Evolutionary conservation across 1,284 basidiomycete species (phyloP).

Genomic region (Kwoniella shivajii): DNA sequence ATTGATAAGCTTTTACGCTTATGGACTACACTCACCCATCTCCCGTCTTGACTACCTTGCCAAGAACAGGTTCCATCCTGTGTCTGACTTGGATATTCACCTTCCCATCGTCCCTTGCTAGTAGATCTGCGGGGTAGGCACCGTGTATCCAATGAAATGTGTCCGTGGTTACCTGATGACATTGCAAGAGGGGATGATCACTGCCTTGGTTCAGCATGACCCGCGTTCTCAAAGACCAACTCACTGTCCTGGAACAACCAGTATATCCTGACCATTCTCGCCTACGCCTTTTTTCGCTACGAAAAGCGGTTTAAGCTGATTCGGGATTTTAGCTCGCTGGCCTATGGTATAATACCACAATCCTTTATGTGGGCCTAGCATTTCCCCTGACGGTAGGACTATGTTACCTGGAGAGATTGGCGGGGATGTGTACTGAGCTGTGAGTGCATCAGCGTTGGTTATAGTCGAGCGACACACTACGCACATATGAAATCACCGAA

Average conservation of each 20-base stretch:
- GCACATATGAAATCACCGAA: constrained; percentile 77
- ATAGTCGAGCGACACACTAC: constrained; percentile 14
- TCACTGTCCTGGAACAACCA: constrained; percentile 74
- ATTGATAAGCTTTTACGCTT: constrained; percentile 2
- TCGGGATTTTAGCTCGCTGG: constrained; percentile 68
- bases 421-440: constrained; percentile 76
- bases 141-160: constrained; percentile 74
- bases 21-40: not conserved
- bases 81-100: constrained; percentile 71
- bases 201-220: constrained; percentile 48
- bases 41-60: constrained; percentile 36
- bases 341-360: constrained; percentile 90
- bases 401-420: constrained; percentile 65
- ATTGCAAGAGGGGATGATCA: constrained; percentile 67
- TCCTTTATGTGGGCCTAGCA: constrained; percentile 70
- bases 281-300: constrained; percentile 71
- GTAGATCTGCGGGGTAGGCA: constrained; percentile 56
- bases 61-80: constrained; percentile 61
- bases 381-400: constrained; percentile 63
- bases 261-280: constrained; percentile 62
- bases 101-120: constrained; percentile 52
- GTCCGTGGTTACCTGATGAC: constrained; percentile 56
- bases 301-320: constrained; percentile 68
- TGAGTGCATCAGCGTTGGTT: not conserved
- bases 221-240: constrained; percentile 40